These are phyloP conservation scores for Hyphopichia homilentoma DNA, from an alignment of 805 yeast species.

Conservation along the genomic window DNA sequence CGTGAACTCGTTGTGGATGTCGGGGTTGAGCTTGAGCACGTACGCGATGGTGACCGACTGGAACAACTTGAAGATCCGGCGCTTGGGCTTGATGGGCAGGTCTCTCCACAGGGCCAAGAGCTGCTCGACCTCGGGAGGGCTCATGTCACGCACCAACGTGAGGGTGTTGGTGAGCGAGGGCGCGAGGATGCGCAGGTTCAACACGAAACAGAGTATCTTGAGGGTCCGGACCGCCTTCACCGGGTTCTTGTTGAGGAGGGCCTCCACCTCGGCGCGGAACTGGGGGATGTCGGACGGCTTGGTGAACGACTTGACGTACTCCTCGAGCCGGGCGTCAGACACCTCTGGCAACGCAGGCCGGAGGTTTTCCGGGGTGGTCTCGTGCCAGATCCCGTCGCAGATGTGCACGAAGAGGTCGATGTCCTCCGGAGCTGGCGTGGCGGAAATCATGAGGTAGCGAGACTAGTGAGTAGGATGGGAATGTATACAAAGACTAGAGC, in stretches of 20 bases:
- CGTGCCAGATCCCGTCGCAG: conserved; percentile 34
- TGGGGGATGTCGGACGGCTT: conserved; percentile 29
- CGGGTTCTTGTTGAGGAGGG: conserved; percentile 12
- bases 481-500: no score
- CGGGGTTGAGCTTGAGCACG: conserved; percentile 26
- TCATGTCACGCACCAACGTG: conserved; percentile 35
- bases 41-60: conserved; percentile 18
- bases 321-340: conserved; percentile 24
- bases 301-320: conserved; percentile 21
- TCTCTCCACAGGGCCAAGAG: conserved; percentile 37
- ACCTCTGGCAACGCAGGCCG: conserved; percentile 21
- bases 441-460: no score
- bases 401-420: conserved; percentile 23
- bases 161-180: conserved; percentile 32
- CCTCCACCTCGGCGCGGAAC: conserved; percentile 14
- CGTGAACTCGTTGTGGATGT: conserved; percentile 31
- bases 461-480: no score
- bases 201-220: conserved; percentile 18
- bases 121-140: conserved; percentile 23
- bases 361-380: conserved; percentile 23
- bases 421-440: no score
- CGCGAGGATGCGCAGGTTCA: conserved; percentile 28
- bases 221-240: conserved; percentile 16
- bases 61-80: conserved; percentile 32
- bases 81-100: conserved; percentile 33